Percentiles rank a stretch among this genome's conserved stretches.
Evolutionary conservation across 106 monocot genomes (phyloP).

Genomic region (Cymbidium sinense): DNA sequence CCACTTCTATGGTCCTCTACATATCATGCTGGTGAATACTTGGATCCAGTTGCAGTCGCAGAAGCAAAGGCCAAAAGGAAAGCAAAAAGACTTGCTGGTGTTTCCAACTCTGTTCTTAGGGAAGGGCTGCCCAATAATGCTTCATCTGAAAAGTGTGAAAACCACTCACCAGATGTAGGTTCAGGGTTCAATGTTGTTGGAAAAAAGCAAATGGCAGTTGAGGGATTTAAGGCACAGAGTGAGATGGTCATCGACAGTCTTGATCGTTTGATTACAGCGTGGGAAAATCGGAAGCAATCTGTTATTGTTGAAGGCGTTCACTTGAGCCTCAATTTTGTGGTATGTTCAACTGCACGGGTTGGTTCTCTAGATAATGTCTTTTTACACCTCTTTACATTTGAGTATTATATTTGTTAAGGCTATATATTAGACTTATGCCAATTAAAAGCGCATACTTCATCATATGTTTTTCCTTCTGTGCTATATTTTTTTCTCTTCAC

Average conservation of each 20-base stretch:
- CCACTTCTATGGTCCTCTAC: constrained; percentile 85
- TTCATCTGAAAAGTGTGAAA: constrained; percentile 21
- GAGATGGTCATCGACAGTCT: constrained; percentile 99
- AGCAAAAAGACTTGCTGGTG: constrained; percentile 40
- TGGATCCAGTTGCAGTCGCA: constrained; percentile 76
- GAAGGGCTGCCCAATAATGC: constrained; percentile 19
- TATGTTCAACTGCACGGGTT: constrained; percentile 14
- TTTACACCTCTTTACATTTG: neutral
- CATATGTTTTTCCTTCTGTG: neutral
- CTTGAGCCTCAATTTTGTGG: constrained; percentile 96
- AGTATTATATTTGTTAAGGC: neutral
- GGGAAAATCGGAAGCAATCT: constrained; percentile 93
- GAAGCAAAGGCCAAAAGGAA: constrained; percentile 68
- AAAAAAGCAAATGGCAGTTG: constrained; percentile 61
- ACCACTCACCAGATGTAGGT: constrained; percentile 8
- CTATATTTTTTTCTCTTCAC: neutral
- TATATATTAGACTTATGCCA: neutral
- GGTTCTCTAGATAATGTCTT: neutral
- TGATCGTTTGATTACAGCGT: constrained; percentile 82
- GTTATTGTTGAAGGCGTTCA: constrained; percentile 97
- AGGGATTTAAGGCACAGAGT: constrained; percentile 91
- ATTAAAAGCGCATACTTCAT: neutral
- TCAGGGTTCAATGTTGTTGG: constrained; percentile 39
- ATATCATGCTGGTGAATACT: constrained; percentile 82
- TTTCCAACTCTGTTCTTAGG: constrained; percentile 22